Evolutionary conservation across 225 moss, liverwort and hornwort species (phyloP).

Genomic region (Bryoerythrophyllum caledonicum): DNA sequence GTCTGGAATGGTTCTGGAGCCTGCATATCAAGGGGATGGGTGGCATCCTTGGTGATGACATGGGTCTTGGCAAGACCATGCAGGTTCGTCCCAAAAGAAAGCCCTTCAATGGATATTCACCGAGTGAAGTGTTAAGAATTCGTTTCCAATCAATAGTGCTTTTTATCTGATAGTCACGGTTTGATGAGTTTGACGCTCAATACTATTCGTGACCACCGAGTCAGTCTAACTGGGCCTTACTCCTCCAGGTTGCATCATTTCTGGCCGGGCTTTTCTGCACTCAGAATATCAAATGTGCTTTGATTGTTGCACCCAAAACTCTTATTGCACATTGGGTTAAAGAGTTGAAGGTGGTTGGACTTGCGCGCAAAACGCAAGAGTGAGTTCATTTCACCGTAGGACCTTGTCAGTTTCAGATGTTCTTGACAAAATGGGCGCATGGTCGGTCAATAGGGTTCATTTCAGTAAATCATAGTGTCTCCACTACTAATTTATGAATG

Average conservation of each 20-base stretch:
- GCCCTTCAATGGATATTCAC: background rate
- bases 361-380: conserved; percentile 77
- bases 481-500: background rate
- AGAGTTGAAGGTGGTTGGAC: conserved; percentile 80
- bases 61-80: conserved; percentile 98
- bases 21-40: conserved; percentile 83
- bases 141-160: background rate
- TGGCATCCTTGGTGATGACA: conserved; percentile 96
- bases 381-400: conserved; percentile 27
- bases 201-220: background rate
- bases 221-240: background rate
- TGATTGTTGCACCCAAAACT: conserved; percentile 97
- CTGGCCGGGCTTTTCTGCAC: conserved; percentile 85
- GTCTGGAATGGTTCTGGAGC: conserved; percentile 87
- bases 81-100: conserved; percentile 49
- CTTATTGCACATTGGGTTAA: conserved; percentile 91
- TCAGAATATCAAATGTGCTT: conserved; percentile 74
- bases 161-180: background rate
- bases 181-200: background rate
- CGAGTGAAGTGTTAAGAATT: background rate
- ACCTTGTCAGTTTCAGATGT: background rate
- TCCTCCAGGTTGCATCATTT: conserved; percentile 82
- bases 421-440: background rate
- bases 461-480: background rate
- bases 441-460: background rate